Conservation (phyloP, 2,329 filamentous ascomycete species). For the Aspergillus sp. region DNA sequence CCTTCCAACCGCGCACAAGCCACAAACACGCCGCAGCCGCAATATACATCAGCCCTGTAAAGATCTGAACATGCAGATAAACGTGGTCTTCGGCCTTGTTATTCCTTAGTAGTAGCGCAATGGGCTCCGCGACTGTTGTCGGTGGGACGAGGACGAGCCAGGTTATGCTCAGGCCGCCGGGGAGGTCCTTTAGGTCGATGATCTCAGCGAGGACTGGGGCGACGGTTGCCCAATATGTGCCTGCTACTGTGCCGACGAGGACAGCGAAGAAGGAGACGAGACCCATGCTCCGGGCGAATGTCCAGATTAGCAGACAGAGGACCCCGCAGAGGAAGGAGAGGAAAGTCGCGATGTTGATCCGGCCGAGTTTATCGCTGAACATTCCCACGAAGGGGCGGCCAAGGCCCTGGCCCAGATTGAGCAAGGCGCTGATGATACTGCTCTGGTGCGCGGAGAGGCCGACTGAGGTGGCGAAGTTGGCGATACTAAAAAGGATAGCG, state of each 20-base stretch:
- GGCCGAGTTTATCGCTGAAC: slow-evolving; percentile 63
- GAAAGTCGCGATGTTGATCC: slow-evolving; percentile 64
- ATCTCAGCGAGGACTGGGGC: slow-evolving; percentile 65
- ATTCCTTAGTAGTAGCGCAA: slow-evolving; percentile 63
- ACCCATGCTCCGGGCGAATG: slow-evolving; percentile 61
- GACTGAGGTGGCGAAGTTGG: slow-evolving; percentile 64
- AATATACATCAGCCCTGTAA: slow-evolving; percentile 66
- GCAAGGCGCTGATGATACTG: slow-evolving; percentile 62
- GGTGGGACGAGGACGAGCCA: slow-evolving; percentile 64
- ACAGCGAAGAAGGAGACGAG: slow-evolving; percentile 64
- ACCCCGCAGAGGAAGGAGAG: slow-evolving; percentile 62
- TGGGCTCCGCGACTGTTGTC: slow-evolving; percentile 55
- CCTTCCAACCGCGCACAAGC: slow-evolving; percentile 46
- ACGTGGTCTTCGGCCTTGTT: slow-evolving; percentile 30
- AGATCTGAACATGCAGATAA: slow-evolving; percentile 54
- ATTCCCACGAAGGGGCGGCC: slow-evolving; percentile 65
- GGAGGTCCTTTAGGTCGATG: slow-evolving; percentile 62
- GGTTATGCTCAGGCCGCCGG: slow-evolving; percentile 61
- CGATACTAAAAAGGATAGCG: slow-evolving; percentile 66
- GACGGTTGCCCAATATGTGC: slow-evolving; percentile 64
- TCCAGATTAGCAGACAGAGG: slow-evolving; percentile 66
- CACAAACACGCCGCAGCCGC: slow-evolving; percentile 55
- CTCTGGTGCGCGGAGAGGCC: slow-evolving; percentile 65
- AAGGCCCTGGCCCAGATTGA: slow-evolving; percentile 65
- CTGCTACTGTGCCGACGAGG: slow-evolving; percentile 61